phyloP scores from a whole-genome alignment of 148 eudicot species.

The Amaranthus palmeri region DNA sequence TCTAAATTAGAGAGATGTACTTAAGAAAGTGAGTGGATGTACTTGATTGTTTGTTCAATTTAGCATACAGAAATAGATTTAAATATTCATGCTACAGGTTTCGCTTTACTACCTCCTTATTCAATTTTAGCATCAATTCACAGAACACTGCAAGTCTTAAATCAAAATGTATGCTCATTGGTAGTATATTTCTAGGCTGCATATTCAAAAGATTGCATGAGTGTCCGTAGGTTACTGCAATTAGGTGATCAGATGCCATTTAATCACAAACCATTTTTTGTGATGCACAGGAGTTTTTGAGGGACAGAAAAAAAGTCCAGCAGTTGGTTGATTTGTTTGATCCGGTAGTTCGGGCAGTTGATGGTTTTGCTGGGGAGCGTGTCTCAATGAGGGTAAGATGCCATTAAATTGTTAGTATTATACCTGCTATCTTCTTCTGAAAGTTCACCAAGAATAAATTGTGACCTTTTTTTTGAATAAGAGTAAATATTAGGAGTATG shows the following conservation, averaged over 20 bases:
- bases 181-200: neutral
- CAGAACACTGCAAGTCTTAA: too few relatives aligned
- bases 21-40: neutral
- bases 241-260: neutral
- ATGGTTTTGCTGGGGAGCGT: conserved; percentile 76
- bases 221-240: neutral
- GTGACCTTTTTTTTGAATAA: neutral
- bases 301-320: conserved; percentile 76
- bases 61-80: neutral
- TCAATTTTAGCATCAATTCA: too few relatives aligned
- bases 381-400: conserved; percentile 90
- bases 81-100: neutral
- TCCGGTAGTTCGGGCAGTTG: conserved; percentile 76
- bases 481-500: neutral
- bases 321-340: conserved; percentile 75
- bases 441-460: neutral
- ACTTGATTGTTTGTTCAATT: neutral
- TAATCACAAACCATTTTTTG: neutral
- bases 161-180: neutral
- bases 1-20: neutral
- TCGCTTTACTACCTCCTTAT: too few relatives aligned
- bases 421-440: neutral
- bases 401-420: conserved; percentile 1
- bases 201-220: neutral
- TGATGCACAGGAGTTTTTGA: conserved; percentile 66